Conservation (phyloP, 1,139 yeast species). For the Petasospora fabianii region DNA sequence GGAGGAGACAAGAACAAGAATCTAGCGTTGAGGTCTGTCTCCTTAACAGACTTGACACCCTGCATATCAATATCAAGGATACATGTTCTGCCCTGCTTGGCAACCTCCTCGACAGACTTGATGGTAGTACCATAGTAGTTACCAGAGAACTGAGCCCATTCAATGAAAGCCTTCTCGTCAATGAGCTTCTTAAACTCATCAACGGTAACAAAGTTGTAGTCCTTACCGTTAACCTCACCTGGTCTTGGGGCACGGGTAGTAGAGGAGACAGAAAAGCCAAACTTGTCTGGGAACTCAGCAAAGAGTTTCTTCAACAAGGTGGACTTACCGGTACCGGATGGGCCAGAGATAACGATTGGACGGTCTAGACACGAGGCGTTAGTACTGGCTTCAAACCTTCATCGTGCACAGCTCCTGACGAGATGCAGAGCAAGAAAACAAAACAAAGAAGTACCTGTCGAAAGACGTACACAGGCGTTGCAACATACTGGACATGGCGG, state of each 20-base stretch:
- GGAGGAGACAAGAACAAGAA: slow-evolving; percentile 92
- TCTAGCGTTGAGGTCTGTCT: slow-evolving; percentile 77
- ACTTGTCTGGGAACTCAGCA: slow-evolving; percentile 81
- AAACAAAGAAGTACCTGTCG: background rate
- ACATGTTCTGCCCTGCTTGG: slow-evolving; percentile 63
- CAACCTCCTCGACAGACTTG: slow-evolving; percentile 65
- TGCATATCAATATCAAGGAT: slow-evolving; percentile 98
- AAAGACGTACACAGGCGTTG: background rate
- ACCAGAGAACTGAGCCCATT: slow-evolving; percentile 98
- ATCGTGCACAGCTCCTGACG: too few species aligned
- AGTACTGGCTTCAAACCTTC: too few species aligned
- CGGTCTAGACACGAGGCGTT: slow-evolving; percentile 38
- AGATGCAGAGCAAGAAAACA: background rate
- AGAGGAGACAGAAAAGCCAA: slow-evolving; percentile 91
- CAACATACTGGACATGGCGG: slow-evolving; percentile 4
- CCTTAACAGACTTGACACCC: slow-evolving; percentile 91
- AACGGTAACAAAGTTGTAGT: slow-evolving; percentile 80
- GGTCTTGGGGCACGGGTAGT: slow-evolving; percentile 90
- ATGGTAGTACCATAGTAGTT: slow-evolving; percentile 94
- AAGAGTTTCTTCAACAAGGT: slow-evolving; percentile 86
- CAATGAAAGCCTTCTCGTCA: slow-evolving; percentile 74
- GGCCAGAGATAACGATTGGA: slow-evolving; percentile 95
- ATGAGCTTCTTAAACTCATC: slow-evolving; percentile 77
- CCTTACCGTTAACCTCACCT: slow-evolving; percentile 87
- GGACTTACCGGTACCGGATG: slow-evolving; percentile 96